phyloP scores from a whole-genome alignment of 371 early-diverging fungal genomes.

The Parasitella parasitica region DNA sequence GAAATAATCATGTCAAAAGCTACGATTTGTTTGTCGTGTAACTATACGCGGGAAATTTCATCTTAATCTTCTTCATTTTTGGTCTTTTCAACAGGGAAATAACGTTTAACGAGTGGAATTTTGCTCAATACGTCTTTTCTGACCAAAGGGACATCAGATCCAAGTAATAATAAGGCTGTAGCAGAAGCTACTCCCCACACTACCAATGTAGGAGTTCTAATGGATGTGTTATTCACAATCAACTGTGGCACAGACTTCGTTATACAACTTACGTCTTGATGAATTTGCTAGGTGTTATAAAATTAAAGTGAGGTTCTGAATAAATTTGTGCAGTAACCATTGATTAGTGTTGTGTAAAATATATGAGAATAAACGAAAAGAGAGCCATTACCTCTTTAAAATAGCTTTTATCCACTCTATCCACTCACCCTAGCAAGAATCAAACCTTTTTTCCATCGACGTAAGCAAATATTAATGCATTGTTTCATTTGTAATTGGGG shows the following conservation, averaged over 20 bases:
- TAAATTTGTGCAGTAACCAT: neutral
- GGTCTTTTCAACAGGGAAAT: conserved; percentile 36
- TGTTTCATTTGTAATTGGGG: neutral
- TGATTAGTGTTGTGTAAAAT: neutral
- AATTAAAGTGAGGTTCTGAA: neutral
- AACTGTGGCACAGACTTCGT: neutral
- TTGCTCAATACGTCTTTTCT: conserved; percentile 44
- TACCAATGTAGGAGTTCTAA: conserved; percentile 27
- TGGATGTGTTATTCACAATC: neutral
- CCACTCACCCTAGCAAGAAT: neutral
- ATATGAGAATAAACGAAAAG: neutral
- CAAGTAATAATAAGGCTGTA: conserved; percentile 33
- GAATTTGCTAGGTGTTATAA: neutral
- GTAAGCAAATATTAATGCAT: neutral
- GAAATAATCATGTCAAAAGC: neutral
- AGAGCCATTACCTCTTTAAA: neutral
- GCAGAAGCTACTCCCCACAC: conserved; percentile 50
- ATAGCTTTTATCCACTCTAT: neutral
- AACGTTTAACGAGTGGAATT: conserved; percentile 41
- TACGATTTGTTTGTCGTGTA: neutral
- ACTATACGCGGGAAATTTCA: neutral
- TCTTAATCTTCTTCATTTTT: conserved; percentile 20
- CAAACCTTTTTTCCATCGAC: neutral
- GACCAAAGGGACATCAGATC: conserved; percentile 46
- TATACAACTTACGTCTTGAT: neutral